phyloP scores from a whole-genome alignment of 1,139 yeast species.

The Zygosaccharomyces sapae region DNA sequence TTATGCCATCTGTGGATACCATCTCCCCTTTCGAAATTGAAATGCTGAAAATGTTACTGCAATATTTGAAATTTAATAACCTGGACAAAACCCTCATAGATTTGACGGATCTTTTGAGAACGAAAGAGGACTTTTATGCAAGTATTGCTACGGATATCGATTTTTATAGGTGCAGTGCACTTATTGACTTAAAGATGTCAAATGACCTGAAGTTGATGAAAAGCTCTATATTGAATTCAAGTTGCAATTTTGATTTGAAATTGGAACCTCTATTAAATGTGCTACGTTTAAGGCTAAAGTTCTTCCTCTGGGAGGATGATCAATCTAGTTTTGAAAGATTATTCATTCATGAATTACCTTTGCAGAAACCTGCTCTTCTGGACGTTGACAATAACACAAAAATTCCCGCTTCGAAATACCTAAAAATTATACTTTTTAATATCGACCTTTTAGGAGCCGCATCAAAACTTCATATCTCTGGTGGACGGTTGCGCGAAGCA shows the following conservation, averaged over 20 bases:
- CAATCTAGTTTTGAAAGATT: conserved; percentile 15
- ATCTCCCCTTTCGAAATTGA: conserved; percentile 36
- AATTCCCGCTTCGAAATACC: conserved; percentile 23
- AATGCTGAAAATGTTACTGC: conserved; percentile 37
- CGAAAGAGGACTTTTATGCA: conserved; percentile 11
- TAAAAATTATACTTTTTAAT: conserved; percentile 30
- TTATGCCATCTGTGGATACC: conserved; percentile 10
- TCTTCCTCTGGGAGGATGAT: conserved; percentile 20
- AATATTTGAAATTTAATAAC: conserved; percentile 41
- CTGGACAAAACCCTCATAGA: conserved; percentile 35
- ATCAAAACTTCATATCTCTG: conserved; percentile 23
- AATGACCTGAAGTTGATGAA: conserved; percentile 7
- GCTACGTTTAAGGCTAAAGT: conserved; percentile 10
- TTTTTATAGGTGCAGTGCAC: conserved; percentile 17
- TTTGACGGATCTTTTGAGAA: conserved; percentile 19
- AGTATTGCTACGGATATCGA: conserved; percentile 12
- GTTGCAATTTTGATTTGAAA: conserved; percentile 11
- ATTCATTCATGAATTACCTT: conserved; percentile 19
- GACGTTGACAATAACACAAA: conserved; percentile 26
- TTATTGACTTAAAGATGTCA: conserved; percentile 18
- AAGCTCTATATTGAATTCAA: conserved; percentile 1
- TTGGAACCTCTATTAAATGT: conserved; percentile 14
- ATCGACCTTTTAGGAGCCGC: conserved; percentile 23
- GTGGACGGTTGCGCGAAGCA: conserved; percentile 27
- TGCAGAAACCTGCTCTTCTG: conserved; percentile 20